These are phyloP conservation scores for Strobilomyces confusus DNA, from an alignment of 768 basidiomycete species.

Conservation along the genomic window DNA sequence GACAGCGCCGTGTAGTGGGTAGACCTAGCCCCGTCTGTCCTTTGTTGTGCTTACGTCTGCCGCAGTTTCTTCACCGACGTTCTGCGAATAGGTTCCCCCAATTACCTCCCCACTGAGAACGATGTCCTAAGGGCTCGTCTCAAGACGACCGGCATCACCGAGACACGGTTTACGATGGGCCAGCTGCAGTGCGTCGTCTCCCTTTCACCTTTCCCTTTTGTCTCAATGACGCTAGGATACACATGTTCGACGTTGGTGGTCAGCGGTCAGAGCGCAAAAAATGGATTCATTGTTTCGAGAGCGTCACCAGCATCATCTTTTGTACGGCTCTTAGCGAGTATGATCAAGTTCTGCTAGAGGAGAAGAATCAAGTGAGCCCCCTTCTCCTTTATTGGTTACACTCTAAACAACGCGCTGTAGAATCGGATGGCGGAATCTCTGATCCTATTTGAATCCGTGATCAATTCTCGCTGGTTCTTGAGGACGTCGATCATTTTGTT, in stretches of 20 bases:
- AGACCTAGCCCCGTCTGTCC: not conserved
- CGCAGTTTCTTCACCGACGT: conserved; percentile 82
- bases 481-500: conserved; percentile 64
- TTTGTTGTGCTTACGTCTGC: not conserved
- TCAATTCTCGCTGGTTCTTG: conserved; percentile 78
- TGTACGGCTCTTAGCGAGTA: conserved; percentile 75
- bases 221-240: conserved; percentile 35
- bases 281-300: conserved; percentile 78
- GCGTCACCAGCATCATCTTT: conserved; percentile 78
- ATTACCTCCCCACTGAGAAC: conserved; percentile 81
- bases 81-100: conserved; percentile 71
- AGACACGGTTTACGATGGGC: conserved; percentile 78
- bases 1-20: conserved; percentile 89
- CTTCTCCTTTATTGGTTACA: not conserved
- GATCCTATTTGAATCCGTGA: conserved; percentile 70
- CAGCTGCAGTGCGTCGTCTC: conserved; percentile 46
- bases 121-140: conserved; percentile 87
- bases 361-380: conserved; percentile 33
- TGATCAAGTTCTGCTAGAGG: conserved; percentile 68
- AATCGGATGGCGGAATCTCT: conserved; percentile 77
- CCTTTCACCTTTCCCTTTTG: accelerated
- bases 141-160: conserved; percentile 87
- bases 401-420: conserved; percentile 27
- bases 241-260: conserved; percentile 79
- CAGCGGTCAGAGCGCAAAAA: conserved; percentile 80